phyloP scores from a whole-genome alignment of 805 yeast genomes.

The Ogataea ramenticola region DNA sequence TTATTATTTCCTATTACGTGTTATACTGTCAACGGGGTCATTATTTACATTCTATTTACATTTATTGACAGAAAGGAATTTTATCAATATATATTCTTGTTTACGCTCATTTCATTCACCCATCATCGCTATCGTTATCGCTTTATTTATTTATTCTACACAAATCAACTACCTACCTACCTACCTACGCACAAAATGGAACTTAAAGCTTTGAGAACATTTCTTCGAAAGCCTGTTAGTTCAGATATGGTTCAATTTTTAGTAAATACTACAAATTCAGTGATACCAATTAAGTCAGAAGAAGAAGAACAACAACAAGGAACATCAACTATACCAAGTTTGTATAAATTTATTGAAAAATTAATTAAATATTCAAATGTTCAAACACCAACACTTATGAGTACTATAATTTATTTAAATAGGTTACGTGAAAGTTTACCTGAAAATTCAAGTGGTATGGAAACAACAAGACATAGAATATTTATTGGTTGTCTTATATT shows the following conservation, averaged over 20 bases:
- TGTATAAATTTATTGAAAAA: slow-evolving; percentile 60
- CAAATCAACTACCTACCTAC: background rate
- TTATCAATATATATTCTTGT: no score
- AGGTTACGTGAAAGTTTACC: slow-evolving; percentile 76
- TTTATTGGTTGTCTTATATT: slow-evolving; percentile 83
- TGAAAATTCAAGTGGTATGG: slow-evolving; percentile 84
- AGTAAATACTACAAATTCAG: slow-evolving; percentile 51
- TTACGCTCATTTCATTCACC: no score
- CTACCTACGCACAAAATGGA: slow-evolving; percentile 24
- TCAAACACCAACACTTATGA: slow-evolving; percentile 92
- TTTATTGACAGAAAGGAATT: no score
- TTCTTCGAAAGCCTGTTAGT: slow-evolving; percentile 48
- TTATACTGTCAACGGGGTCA: no score
- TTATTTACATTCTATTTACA: no score
- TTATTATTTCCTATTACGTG: no score
- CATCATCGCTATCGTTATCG: no score
- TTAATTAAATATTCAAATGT: slow-evolving; percentile 80
- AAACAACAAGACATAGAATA: slow-evolving; percentile 87
- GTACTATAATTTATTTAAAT: slow-evolving; percentile 76
- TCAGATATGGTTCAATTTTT: slow-evolving; percentile 51
- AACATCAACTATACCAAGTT: slow-evolving; percentile 32
- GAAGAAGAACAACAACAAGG: slow-evolving; percentile 6
- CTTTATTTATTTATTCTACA: no score
- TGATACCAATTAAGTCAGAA: slow-evolving; percentile 37
- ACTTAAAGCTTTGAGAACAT: slow-evolving; percentile 42